These are phyloP conservation scores for Lentinus brumalis DNA, from an alignment of 768 basidiomycete genomes.

Conservation along the genomic window DNA sequence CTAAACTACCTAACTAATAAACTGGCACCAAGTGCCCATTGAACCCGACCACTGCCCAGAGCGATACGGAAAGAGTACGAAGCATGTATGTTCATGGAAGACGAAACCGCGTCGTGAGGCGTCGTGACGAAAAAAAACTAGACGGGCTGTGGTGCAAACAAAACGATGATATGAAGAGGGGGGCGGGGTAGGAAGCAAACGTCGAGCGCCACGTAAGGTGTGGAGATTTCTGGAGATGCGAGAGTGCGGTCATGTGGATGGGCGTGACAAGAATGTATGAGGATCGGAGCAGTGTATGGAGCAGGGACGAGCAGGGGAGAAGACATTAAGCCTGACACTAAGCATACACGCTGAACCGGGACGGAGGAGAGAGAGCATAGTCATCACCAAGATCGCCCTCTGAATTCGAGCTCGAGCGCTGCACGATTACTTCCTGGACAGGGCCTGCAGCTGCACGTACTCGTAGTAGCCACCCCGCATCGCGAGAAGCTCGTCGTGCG, in stretches of 20 bases:
- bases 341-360: no score
- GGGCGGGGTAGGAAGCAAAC: not conserved
- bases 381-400: no score
- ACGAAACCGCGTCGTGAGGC: not conserved
- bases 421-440: slow-evolving; percentile 30
- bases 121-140: not conserved
- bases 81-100: not conserved
- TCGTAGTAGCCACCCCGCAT: slow-evolving; percentile 76
- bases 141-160: not conserved
- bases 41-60: not conserved
- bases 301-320: no score
- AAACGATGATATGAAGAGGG: not conserved
- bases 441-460: slow-evolving; percentile 84
- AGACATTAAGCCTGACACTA: no score
- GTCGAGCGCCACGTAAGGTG: not conserved
- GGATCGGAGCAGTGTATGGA: no score
- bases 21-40: no score
- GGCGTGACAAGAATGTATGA: no score
- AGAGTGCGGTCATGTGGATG: no score
- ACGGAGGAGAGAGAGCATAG: no score
- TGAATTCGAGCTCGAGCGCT: no score
- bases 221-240: no score
- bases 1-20: no score
- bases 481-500: slow-evolving; percentile 79
- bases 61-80: not conserved